phyloP scores from a whole-genome alignment of 495 filamentous ascomycete genomes.

The Penicillium cataractarum region DNA sequence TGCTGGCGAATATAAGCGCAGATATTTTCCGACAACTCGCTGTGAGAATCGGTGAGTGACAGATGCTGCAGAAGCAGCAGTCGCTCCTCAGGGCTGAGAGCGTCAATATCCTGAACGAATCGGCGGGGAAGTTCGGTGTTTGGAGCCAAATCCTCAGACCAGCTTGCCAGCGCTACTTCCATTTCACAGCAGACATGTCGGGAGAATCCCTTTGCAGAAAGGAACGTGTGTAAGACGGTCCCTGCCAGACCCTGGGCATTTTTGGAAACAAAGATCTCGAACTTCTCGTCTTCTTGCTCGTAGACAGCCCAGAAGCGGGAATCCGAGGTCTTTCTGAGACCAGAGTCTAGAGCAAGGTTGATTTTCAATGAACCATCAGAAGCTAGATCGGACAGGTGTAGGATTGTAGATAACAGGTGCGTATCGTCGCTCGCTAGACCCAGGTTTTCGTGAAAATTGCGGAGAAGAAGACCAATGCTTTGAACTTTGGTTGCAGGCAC shows the following conservation, averaged over 20 bases:
- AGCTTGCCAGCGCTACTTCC: slow-evolving; percentile 49
- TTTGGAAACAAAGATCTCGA: slow-evolving; percentile 59
- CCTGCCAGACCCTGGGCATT: slow-evolving; percentile 52
- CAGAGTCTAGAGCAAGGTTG: slow-evolving; percentile 56
- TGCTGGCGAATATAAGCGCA: slow-evolving; percentile 49
- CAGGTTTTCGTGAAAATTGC: slow-evolving; percentile 36
- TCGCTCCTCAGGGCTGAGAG: slow-evolving; percentile 55
- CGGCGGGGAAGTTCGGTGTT: slow-evolving; percentile 47
- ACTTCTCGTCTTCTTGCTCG: slow-evolving; percentile 44
- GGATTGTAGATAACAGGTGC: slow-evolving; percentile 32
- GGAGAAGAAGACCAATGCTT: slow-evolving; percentile 36
- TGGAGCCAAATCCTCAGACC: slow-evolving; percentile 38
- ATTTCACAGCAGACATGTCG: slow-evolving; percentile 56
- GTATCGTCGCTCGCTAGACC: slow-evolving; percentile 18
- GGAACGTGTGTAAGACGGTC: slow-evolving; percentile 59
- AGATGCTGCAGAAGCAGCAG: slow-evolving; percentile 56
- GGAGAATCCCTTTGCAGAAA: slow-evolving; percentile 52
- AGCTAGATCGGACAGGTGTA: slow-evolving; percentile 38
- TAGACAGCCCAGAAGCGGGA: slow-evolving; percentile 61
- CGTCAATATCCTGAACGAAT: slow-evolving; percentile 54
- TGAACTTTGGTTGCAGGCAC: slow-evolving; percentile 42
- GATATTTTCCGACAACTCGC: slow-evolving; percentile 35
- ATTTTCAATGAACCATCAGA: slow-evolving; percentile 38
- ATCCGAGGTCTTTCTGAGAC: slow-evolving; percentile 51
- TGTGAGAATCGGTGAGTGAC: slow-evolving; percentile 39